Base-by-base conservation (phyloP, 2,329 filamentous ascomycete genomes). In the Elsinoe ampelina region DNA sequence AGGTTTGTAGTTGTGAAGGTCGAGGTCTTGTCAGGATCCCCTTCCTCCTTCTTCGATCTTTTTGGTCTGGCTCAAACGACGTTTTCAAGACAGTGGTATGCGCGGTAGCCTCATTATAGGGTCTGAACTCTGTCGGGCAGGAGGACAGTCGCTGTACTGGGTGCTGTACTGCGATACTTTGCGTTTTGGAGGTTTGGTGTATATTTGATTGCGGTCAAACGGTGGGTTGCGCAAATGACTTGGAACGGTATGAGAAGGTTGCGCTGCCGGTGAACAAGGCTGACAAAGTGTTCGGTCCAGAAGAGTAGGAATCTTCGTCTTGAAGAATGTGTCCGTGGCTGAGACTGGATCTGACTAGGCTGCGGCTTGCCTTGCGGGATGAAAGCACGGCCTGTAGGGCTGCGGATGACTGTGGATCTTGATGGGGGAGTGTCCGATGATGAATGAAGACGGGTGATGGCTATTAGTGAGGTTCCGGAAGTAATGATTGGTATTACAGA, bases 31-130 rank as follows among this genome's bases (percentile, higher is more conserved):
- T n/a, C 12, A 34, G 19, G 32, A 20, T 36, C 48, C 48, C 48
- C 34, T 52, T 38, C 48, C 48, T 52, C 48, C 48, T 32, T 39
- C 48, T 52, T 12, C 17, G 19, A 35, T 15, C 19, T 26, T 7
- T 38, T 7, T 5, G 22, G 22, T 26, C 19, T 15, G 34, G 26
- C 38, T 34, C 15, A 35, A 35, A 52, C 48, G 34, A 52, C 48
- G 48, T 39, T 52, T 52, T 52, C 22, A 52, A 34, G 48, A 52
- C 48, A 34, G 48, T 39, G 48, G 48, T 38, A 52, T 36, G 35
- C 32, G 48, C 48, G 48, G 15, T 39, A 52, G 17, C 48, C 48
- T 52, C 48, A 52, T 52, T 52, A 38, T 52, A 52, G 26, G 48
- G 19, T 39, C 48, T 52, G 30, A 52, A 52, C 48, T 52, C 48